A percentile compares a stretch with the other conserved stretches of the same genome.
phyloP scores from a whole-genome alignment of 805 yeast genomes.

The Pichia nanzhaoensis region DNA sequence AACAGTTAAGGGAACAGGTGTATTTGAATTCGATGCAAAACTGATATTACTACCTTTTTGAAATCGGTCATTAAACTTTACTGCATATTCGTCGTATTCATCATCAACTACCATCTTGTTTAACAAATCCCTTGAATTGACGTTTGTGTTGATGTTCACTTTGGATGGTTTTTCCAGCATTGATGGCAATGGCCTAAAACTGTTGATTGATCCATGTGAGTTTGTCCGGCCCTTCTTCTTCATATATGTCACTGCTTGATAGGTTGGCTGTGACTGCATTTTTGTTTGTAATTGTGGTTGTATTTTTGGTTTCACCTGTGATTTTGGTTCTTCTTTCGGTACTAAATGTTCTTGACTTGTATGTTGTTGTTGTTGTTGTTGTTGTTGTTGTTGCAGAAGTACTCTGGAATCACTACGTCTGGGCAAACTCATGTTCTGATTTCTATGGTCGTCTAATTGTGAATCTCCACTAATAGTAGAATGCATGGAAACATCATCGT shows the following conservation, averaged over 20 bases:
- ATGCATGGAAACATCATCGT: conserved; percentile 28
- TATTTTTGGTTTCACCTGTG: too few species aligned
- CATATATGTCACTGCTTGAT: neutral
- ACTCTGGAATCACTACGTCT: conserved; percentile 25
- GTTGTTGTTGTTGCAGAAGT: neutral
- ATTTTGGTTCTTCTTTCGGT: neutral
- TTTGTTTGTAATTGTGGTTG: too few species aligned
- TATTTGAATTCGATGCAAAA: conserved; percentile 11
- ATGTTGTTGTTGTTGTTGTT: neutral
- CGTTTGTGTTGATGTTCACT: conserved; percentile 6
- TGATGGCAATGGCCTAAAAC: neutral
- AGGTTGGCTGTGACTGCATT: too few species aligned
- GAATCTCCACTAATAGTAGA: conserved; percentile 33
- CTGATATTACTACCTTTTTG: conserved; percentile 9
- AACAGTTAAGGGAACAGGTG: conserved; percentile 13
- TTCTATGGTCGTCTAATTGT: conserved; percentile 31
- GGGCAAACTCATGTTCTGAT: conserved; percentile 30
- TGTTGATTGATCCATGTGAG: conserved; percentile 5
- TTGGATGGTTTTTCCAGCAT: conserved; percentile 6
- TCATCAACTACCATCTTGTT: conserved; percentile 25
- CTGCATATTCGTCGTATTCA: conserved; percentile 24
- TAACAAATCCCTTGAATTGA: conserved; percentile 27
- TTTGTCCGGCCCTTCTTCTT: conserved; percentile 1
- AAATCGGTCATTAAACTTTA: conserved; percentile 20
- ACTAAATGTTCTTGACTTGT: neutral